Base-by-base conservation (phyloP, 192 early-diverging fungal species). In the Funneliformis geosporum region DNA sequence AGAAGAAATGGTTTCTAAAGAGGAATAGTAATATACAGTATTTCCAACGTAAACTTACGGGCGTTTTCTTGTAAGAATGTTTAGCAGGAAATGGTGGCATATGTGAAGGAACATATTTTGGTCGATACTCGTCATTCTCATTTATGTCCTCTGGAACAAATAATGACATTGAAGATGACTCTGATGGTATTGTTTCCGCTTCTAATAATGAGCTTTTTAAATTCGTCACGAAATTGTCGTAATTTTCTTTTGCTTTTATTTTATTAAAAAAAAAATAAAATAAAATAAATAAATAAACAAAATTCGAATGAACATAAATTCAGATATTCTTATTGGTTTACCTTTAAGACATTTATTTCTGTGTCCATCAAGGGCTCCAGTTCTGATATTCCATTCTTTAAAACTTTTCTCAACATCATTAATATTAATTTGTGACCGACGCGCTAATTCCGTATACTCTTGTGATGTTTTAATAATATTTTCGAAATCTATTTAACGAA, bases 41-140 rank as follows among this genome's bases (percentile, higher is more conserved):
- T 33, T 0, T 33, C 2, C 33, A 27, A 43, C 40, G 60, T 14
- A 9, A n/a, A 75, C 78, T 83, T 87, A 89, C 89, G 50, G 87
- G 85, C 59, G 87, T 90, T 67, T 87, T 84, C 67, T 87, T 87
- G 72, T 86, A 90, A 0, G 87, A 90, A 76, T 90, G 89, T 74
- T 87, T 88, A 60, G 84, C 86, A 16, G 87, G 87, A 64, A 90
- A 90, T 8, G 78, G 71, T 39, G 87, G 87, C 5, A 90, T 61
- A 81, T 87, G 81, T 28, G 84, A 80, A 14, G 87, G 89, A 14
- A 90, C 87, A 42, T 86, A 83, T 5, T 84, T 81, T 16, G 86
- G 80, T 0, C 82, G 73, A 27, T 80, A 86, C 21, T 55, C 50
- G 18, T 55, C 50, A 55, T 55, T 21, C 21, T 55, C 50, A 55